phyloP scores from a whole-genome alignment of 1,284 basidiomycete genomes.

The Phenoliferia sp. region DNA sequence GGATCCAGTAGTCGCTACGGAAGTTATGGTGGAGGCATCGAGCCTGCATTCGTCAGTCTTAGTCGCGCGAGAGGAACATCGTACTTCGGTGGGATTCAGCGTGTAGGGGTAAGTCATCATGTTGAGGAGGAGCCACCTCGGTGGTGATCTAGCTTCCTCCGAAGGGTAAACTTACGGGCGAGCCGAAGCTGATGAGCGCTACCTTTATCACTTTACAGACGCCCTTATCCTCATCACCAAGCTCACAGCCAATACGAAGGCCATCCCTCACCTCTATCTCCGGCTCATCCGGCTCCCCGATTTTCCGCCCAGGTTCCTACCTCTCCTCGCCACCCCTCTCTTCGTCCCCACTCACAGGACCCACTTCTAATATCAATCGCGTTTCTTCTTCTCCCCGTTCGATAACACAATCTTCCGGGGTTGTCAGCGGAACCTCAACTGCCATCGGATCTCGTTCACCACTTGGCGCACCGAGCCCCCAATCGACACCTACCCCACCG shows the following conservation, averaged over 20 bases:
- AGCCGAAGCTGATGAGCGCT: not conserved
- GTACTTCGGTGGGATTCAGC: constrained; percentile 2
- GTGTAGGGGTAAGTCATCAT: too few relatives aligned
- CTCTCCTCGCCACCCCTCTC: constrained; percentile 6
- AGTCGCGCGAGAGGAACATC: constrained; percentile 15
- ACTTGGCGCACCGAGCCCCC: not conserved
- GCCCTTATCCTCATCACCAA: constrained; percentile 1
- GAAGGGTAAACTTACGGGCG: too few relatives aligned
- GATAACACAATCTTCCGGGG: constrained; percentile 4
- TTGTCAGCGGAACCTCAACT: not conserved
- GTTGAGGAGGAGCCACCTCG: too few relatives aligned
- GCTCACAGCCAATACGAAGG: not conserved
- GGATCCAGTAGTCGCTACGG: constrained; percentile 3
- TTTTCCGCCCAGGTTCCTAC: constrained; percentile 27
- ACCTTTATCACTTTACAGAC: not conserved
- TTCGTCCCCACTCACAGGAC: constrained; percentile 8
- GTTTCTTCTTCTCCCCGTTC: not conserved
- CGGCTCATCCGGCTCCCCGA: constrained; percentile 11
- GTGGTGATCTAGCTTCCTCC: too few relatives aligned
- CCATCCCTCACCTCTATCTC: constrained; percentile 6
- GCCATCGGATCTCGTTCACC: constrained; percentile 10
- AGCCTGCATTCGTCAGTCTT: constrained; percentile 29
- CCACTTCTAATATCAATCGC: constrained; percentile 10
- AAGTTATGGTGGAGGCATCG: constrained; percentile 9
- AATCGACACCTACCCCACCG: constrained; percentile 4